Evolutionary conservation across 768 basidiomycete species (phyloP), one percentile per base, ranked within the genome.

Genomic region (Fistulinella prunicolor): DNA sequence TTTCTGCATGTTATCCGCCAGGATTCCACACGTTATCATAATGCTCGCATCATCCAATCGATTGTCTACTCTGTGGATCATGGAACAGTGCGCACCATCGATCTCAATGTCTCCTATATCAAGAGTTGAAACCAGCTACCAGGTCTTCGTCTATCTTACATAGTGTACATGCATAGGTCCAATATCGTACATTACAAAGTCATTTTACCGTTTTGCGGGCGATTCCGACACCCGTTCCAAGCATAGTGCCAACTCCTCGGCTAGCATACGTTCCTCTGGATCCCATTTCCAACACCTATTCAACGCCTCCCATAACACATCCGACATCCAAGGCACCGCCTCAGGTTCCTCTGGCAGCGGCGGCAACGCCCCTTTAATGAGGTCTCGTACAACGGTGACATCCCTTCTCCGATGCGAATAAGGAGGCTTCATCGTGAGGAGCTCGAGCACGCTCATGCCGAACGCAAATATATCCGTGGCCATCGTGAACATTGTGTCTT

Each of bases 381-480:
- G 69, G 48, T 73, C 71, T 48, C 67, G 68, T 35, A 81, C 70
- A 20, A 84, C 80, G 22, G 71, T 62, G 9, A 77, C 67, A 54
- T 83, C 80, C 17, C 76, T 68, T 54, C 65, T 76, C 38, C 70
- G 70, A 43, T 80, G 70, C 9, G 74, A 61, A 56, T 77, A 84
- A 0, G 83, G 83, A 30, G 60, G 61, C 26, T 58, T 60, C 58
- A 77, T 73, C 6, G 82, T 83, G 26, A 80, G 58, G 41, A 82
- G 72, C 54, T 84, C 82, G 21, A 84, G 69, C 28, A 79, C 69
- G 12, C 78, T 72, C 83, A 84, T 84, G 10, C 74, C 77, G 45
- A 74, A 84, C 3, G 80, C 78, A 51, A 82, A 84, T 0, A 75
- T 67, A 55, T 84, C 83, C 12, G 76, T 72, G 37, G 67, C 66